phyloP scores from a whole-genome alignment of 2,329 filamentous ascomycete species.

The Colletotrichum noveboracense region DNA sequence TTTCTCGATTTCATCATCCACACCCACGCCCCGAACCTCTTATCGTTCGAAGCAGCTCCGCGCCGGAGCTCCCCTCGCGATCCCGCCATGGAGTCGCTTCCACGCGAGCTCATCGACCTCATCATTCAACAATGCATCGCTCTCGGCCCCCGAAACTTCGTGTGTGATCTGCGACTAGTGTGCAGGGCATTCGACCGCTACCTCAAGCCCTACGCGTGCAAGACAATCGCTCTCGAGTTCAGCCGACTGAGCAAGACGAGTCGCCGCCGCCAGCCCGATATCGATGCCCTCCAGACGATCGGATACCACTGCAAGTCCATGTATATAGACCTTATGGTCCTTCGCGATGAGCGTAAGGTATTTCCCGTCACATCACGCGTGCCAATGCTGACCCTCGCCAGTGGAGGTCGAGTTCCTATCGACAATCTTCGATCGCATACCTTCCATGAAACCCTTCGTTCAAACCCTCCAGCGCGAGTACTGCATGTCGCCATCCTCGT shows the following conservation, averaged over 20 bases:
- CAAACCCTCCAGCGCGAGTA: slow-evolving; percentile 48
- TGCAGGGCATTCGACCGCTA: slow-evolving; percentile 53
- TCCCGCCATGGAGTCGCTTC: slow-evolving; percentile 49
- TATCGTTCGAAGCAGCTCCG: not conserved
- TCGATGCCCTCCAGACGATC: slow-evolving; percentile 49
- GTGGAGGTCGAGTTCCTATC: slow-evolving; percentile 55
- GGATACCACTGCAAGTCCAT: slow-evolving; percentile 54
- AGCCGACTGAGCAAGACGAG: slow-evolving; percentile 48
- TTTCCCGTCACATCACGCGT: not conserved
- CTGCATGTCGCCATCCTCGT: slow-evolving; percentile 53
- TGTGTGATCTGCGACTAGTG: slow-evolving; percentile 52
- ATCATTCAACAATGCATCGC: slow-evolving; percentile 49
- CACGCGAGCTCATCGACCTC: slow-evolving; percentile 50
- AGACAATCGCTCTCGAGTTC: slow-evolving; percentile 55
- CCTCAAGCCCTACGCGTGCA: slow-evolving; percentile 50
- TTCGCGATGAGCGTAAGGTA: slow-evolving; percentile 53
- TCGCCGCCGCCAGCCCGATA: slow-evolving; percentile 34
- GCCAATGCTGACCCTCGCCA: slow-evolving; percentile 24
- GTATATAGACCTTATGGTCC: slow-evolving; percentile 57
- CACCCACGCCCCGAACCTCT: not conserved
- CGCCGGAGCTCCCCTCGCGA: not conserved
- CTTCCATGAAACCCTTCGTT: slow-evolving; percentile 51
- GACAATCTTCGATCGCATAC: slow-evolving; percentile 49
- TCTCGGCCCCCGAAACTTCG: slow-evolving; percentile 47
- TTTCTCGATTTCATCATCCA: not conserved